Base-by-base conservation (phyloP, 805 yeast species). In the Schwanniomyces occidentalis region DNA sequence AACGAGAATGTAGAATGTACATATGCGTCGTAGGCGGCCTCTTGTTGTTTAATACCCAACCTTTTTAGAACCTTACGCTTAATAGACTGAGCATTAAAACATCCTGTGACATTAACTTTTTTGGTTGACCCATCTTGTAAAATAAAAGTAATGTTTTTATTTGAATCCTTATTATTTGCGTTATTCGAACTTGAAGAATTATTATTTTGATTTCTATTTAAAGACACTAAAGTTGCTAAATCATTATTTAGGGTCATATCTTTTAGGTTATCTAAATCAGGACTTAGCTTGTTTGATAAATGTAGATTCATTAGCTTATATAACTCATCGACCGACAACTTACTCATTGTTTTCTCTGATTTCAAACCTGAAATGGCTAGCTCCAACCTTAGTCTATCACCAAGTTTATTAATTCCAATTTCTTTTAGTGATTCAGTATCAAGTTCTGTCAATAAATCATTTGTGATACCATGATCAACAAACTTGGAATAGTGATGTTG, bases 51-150 rank as follows among this genome's bases (percentile, higher is more conserved):
- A 20, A 76, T 56, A 4, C 78, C 80, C 32, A 83, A 50, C 41
- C 73, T 76, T 46, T 78, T 78, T 38, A 87, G 61, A 1, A 84
- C 78, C 45, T 80, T 81, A 34, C 78, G 69, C 54, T 85, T 86
- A 32, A 89, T 85, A 5, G 88, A 76, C 38, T 78, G 83, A 1
- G 95, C 89, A 52, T 82, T 83, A 59, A 79, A 84, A 52, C 95
- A 86, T 0, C 89, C 93, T 12, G 78, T 74, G 1, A 87, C 82
- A 48, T 82, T 82, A 26, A 87, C 78, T 35, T 73, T 70, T 45
- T 79, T 80, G 2, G 79, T 70, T 6, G 81, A 68, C 1, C 96
- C 96, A 58, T 82, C 86, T 35, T 81, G 82, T 23, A 82, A 63
- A 19, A 88, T 84, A 44, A 89, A 82, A 1, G 85, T 82, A 14